Base-by-base conservation (phyloP, 202 grass and related monocot species). In the Setaria italica region DNA sequence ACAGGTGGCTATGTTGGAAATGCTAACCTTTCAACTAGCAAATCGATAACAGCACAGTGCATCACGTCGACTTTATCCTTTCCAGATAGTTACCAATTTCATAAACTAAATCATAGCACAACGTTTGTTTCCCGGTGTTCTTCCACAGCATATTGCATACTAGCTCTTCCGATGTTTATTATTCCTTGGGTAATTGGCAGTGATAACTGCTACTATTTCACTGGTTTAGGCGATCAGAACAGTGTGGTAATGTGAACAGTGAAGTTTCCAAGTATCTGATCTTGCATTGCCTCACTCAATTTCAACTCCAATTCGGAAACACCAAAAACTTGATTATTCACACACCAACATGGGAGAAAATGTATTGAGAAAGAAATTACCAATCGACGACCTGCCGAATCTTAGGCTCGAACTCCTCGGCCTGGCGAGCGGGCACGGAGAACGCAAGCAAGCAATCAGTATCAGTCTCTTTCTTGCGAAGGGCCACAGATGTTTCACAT, bases 381-480 rank as follows among this genome's bases (percentile, higher is more conserved):
- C 84, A 98, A 62, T 88, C 93, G 16, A 92, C 56, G 25, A 98
- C 72, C 82, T 98, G 91, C 79, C 53, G 88, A 66, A 98, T 98
- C 81, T 98, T 98, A 62, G 95, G 95, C 9, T 74, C 90, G 29
- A 98, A 94, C 45, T 94, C 91, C 83, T 95, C 82, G 1, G 88
- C 86, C 95, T 98, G 39, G 7, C 35, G 67, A 79, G 29, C 16
- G 35, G 56, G 4, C 80, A 85, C 19, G 74, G 35, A 58, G 69
- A n/a, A 57, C 20, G 58, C 20, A 74, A 70, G 39, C 57, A 80
- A 86, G 11, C 46, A 10, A 10, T 58, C 2, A 21, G 55, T 9
- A 20, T 90, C 35, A 91, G 62, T 6, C 9, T 32, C 51, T 20
- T 21, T 3, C 7, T 9, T 3, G 55, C 64, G 21, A 10, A 57